phyloP scores from a whole-genome alignment of 176 grass and related monocot species.

The Zea mays region Zm-B73-REFERENCE-NAM-5.0 NC_050099.1:38939501-38940000 shows the following conservation, averaged over 20 bases:
- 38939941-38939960: conserved; percentile 24
- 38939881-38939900: not conserved
- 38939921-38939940: not conserved
- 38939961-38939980: conserved; percentile 13
- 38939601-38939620: conserved; percentile 18
- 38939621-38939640: conserved; percentile 36
- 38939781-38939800: conserved; percentile 21
- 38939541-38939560: not conserved
- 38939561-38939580: not conserved
- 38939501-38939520: conserved; percentile 9
- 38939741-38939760: accelerated
- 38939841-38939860: conserved; percentile 3
- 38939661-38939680: not conserved
- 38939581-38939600: conserved; percentile 3
- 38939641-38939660: conserved; percentile 36
- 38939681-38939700: not conserved
- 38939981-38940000: not conserved
- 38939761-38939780: not conserved
- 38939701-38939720: not conserved
- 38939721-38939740: not conserved
- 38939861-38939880: not conserved
- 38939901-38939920: not conserved
- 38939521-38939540: not conserved
- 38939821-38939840: not conserved
- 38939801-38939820: conserved; percentile 30